These are phyloP conservation scores for Candida silvatica DNA, from an alignment of 805 yeast genomes.

Conservation along the genomic window DNA sequence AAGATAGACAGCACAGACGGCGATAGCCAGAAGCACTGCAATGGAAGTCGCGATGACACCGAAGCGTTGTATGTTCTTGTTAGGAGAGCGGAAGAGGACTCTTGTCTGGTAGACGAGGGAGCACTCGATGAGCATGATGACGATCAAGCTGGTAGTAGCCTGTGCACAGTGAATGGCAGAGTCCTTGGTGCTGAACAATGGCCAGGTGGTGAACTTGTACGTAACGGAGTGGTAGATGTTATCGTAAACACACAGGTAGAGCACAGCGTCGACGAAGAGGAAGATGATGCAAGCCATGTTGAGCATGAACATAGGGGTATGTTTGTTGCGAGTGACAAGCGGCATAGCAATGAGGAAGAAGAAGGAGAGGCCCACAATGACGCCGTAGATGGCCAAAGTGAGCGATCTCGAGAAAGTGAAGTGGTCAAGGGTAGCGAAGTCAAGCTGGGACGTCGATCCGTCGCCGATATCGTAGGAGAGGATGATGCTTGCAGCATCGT, in stretches of 20 bases:
- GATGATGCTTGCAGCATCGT: not conserved
- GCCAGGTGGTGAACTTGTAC: slow-evolving; percentile 36
- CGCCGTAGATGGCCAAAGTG: no score
- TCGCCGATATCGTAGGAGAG: not conserved
- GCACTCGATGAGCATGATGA: slow-evolving; percentile 51
- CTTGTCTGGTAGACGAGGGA: slow-evolving; percentile 67
- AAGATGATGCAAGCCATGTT: slow-evolving; percentile 55
- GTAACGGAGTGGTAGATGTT: slow-evolving; percentile 45
- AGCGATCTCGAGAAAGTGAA: no score
- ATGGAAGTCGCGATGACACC: slow-evolving; percentile 34
- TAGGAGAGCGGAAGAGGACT: slow-evolving; percentile 58
- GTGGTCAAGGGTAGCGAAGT: no score
- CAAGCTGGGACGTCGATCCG: no score
- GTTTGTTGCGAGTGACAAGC: slow-evolving; percentile 42
- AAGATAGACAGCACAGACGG: slow-evolving; percentile 54
- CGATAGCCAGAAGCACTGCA: slow-evolving; percentile 36
- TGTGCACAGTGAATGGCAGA: slow-evolving; percentile 51
- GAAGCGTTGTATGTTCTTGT: slow-evolving; percentile 26
- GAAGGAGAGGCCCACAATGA: no score
- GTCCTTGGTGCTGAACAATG: slow-evolving; percentile 29
- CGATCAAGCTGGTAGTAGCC: slow-evolving; percentile 48
- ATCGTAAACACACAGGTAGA: slow-evolving; percentile 46
- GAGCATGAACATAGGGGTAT: slow-evolving; percentile 64
- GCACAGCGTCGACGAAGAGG: slow-evolving; percentile 49
- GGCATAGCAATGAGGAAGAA: no score